Conservation (phyloP, 352 stramenopile genomes). For the Phytophthora meadii region DNA sequence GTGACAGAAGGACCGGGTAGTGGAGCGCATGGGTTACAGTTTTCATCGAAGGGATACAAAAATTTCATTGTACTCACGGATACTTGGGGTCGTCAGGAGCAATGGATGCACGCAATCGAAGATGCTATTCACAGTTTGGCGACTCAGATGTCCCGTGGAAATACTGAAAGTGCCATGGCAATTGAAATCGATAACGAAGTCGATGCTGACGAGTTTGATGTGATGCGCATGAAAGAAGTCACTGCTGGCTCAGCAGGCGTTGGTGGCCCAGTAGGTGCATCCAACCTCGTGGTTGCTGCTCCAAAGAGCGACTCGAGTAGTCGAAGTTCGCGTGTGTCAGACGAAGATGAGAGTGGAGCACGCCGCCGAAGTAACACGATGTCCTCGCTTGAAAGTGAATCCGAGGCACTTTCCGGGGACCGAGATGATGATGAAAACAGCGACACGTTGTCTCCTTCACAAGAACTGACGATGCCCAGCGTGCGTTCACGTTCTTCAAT, state of each 20-base stretch:
- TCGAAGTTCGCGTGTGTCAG: slow-evolving; percentile 21
- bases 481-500: slow-evolving; percentile 40
- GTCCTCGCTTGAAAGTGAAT: slow-evolving; percentile 43
- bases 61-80: slow-evolving; percentile 88
- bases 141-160: slow-evolving; percentile 62
- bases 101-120: slow-evolving; percentile 88
- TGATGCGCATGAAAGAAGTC: slow-evolving; percentile 53
- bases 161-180: slow-evolving; percentile 76
- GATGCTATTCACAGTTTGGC: slow-evolving; percentile 75
- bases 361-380: slow-evolving; percentile 43
- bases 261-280: not conserved
- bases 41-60: slow-evolving; percentile 91
- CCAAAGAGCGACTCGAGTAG: slow-evolving; percentile 37
- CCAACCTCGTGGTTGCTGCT: slow-evolving; percentile 20
- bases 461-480: slow-evolving; percentile 35
- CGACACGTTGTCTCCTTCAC: slow-evolving; percentile 29
- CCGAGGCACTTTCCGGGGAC: slow-evolving; percentile 13
- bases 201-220: slow-evolving; percentile 77
- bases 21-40: slow-evolving; percentile 85
- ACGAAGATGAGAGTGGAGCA: slow-evolving; percentile 34
- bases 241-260: slow-evolving; percentile 17
- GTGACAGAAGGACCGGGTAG: slow-evolving; percentile 79
- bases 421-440: slow-evolving; percentile 27
- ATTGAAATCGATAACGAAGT: slow-evolving; percentile 92
- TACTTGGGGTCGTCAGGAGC: slow-evolving; percentile 86